phyloP scores from a whole-genome alignment of 345 rosid genomes.

The Eucalyptus melliodora region DNA sequence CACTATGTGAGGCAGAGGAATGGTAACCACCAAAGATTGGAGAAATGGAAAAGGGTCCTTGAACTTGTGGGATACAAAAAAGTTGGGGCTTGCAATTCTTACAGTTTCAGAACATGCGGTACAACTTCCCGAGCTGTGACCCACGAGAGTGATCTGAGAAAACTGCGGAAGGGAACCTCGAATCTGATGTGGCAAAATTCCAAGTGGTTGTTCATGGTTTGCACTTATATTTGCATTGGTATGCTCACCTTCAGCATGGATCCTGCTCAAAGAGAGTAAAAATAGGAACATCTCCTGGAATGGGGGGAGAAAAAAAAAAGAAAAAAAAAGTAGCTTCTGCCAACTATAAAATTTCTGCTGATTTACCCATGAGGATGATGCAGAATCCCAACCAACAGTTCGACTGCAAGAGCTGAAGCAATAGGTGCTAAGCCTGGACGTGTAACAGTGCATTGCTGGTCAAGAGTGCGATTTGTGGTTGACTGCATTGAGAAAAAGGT shows the following conservation, averaged over 20 bases:
- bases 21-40: background rate
- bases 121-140: conserved; percentile 78
- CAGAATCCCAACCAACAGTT: conserved; percentile 68
- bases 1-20: background rate
- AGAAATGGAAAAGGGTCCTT: background rate
- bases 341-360: background rate
- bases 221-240: conserved; percentile 26
- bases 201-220: conserved; percentile 57
- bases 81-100: conserved; percentile 5
- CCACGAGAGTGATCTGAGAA: conserved; percentile 72
- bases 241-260: conserved; percentile 51
- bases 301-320: background rate
- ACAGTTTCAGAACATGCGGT: conserved; percentile 84
- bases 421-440: conserved; percentile 96
- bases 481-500: conserved; percentile 39
- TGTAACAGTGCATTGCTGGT: conserved; percentile 98
- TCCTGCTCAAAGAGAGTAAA: conserved; percentile 22
- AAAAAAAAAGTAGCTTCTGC: too few species aligned
- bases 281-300: background rate
- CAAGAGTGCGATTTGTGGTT: conserved; percentile 82
- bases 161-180: conserved; percentile 77
- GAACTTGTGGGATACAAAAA: background rate
- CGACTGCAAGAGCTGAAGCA: conserved; percentile 86
- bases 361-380: conserved; percentile 86
- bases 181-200: conserved; percentile 91